Evolutionary conservation across 1,139 yeast species (phyloP), one percentile per base, ranked within the genome.

Genomic region (Zygosaccharomyces pseudobailii): DNA sequence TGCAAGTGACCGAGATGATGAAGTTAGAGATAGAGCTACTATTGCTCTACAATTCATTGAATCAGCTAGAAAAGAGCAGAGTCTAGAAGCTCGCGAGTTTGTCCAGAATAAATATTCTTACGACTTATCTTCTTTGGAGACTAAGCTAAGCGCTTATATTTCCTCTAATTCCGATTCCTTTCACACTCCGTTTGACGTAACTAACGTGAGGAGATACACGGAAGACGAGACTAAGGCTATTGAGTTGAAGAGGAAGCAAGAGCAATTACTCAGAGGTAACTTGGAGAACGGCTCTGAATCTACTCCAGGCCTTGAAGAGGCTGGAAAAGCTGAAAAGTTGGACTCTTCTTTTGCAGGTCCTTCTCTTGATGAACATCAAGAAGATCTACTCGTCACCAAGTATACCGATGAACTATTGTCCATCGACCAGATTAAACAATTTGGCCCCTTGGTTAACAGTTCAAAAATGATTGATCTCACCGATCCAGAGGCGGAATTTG

Each of bases 21-120:
- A 92, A 70, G 98, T 94, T 34, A 87, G 99, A 73, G 99, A 92
- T 67, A 83, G 99, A 65, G 97, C 98, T 6, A 88, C 96, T 2
- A 74, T 92, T 55, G 83, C 95, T 3, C 74, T 90, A 63, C 78
- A 80, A 55, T 79, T 90, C 54, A 78, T 88, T 50, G 75, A 73
- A 36, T 59, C 72, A 4, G 52, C 63, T 13, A 75, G 73, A 36
- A 71, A 74, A 44, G 78, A 77, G 46, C 69, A 74, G 37, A 61
- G 59, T 34, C 50, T 55, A 28, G 53, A 63, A 21, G 74, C 78
- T 33, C 61, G 66, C 38, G 67, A 69, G 41, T 79, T 84, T 55
- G 75, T 88, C 55, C 79, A 84, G 49, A 86, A 90, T 43, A 78
- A 80, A 47, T 74, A 82, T 48, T 79, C 78, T 54, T 89, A 80